These are phyloP conservation scores for Choanephora cucurbitarum DNA, from an alignment of 371 early-diverging fungal genomes.

Conservation along the genomic window DNA sequence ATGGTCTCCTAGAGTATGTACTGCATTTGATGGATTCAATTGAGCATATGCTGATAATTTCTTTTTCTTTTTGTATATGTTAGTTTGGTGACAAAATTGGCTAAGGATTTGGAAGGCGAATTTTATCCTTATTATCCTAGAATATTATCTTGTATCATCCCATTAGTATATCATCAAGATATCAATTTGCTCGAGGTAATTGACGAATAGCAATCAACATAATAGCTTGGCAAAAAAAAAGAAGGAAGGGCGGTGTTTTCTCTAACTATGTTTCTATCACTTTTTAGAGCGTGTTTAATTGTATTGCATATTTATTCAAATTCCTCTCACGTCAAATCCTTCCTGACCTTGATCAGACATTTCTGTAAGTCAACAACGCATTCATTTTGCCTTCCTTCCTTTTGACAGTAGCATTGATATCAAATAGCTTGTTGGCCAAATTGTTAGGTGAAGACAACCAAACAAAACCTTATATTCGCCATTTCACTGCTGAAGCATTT, in stretches of 20 bases:
- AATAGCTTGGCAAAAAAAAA: too few species aligned
- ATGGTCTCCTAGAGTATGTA: conserved; percentile 76
- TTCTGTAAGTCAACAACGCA: conserved; percentile 46
- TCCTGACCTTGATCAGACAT: conserved; percentile 70
- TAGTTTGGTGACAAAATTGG: conserved; percentile 78
- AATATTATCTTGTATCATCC: conserved; percentile 62
- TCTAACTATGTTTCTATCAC: not conserved
- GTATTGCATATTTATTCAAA: conserved; percentile 90
- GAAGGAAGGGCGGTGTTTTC: too few species aligned
- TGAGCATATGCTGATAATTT: not conserved
- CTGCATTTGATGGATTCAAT: too few species aligned
- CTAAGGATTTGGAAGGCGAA: conserved; percentile 91
- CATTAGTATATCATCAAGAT: conserved; percentile 66
- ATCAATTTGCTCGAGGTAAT: conserved; percentile 77
- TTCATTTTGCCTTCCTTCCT: too few species aligned
- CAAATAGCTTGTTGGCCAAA: conserved; percentile 63
- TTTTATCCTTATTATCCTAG: conserved; percentile 79
- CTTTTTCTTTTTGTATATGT: conserved; percentile 8
- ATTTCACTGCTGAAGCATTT: conserved; percentile 91
- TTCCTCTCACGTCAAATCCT: conserved; percentile 74
- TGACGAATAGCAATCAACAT: not conserved
- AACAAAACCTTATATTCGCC: conserved; percentile 77
- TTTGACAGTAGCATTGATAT: too few species aligned
- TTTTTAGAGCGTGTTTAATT: conserved; percentile 76
- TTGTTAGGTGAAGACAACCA: conserved; percentile 66